Base-by-base conservation (phyloP, 106 monocot species). In the Xerophyta viscosa region DNA sequence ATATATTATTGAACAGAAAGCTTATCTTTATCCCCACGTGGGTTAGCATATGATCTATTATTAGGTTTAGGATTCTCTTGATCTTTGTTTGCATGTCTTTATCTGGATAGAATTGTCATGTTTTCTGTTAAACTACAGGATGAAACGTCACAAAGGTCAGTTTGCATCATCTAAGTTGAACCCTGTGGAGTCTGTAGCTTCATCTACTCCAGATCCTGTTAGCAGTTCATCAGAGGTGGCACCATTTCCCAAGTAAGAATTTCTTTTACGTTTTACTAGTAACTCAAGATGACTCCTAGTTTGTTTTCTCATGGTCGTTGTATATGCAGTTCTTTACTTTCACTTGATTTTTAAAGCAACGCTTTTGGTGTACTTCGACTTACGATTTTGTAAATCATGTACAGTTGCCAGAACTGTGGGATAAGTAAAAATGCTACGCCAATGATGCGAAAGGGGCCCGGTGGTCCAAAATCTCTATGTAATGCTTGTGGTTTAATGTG, bases 401-500 rank as follows among this genome's bases (percentile, higher is more conserved):
- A 30, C 66, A 78, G 77, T 52, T 78, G 77, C 52, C 63, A 72
- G 36, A 31, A 78, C 28, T 78, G 77, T 58, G 63, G 67, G 46
- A 58, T 27, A 1, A 67, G 63, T 43, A 62, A 59, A 54, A 37
- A 30, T 18, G 31, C 46, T 11, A 78, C 77, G 31, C 77, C 77
- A 9, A 71, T 78, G 71, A 78, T 78, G 77, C 77, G 77, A 24
- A 66, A 71, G 28, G 77, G 72, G 6, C 77, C 77, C 21, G 57
- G 12, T 59, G 77, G 77, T 24, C 77, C 77, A 53, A 78, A 57
- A 28, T 51, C 71, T 29, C 39, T 72, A 20, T 78, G 77, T 53
- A 78, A 78, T 55, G 77, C 77, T 14, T 78, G 77, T 45, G 77
- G 77, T 18, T 41, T 78, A 8, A 72, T 59, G 63, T 78, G 77